Evolutionary conservation across 2,329 filamentous ascomycete species (phyloP), one percentile per base, ranked within the genome.

Genomic region (Diaporthe velutina): DNA sequence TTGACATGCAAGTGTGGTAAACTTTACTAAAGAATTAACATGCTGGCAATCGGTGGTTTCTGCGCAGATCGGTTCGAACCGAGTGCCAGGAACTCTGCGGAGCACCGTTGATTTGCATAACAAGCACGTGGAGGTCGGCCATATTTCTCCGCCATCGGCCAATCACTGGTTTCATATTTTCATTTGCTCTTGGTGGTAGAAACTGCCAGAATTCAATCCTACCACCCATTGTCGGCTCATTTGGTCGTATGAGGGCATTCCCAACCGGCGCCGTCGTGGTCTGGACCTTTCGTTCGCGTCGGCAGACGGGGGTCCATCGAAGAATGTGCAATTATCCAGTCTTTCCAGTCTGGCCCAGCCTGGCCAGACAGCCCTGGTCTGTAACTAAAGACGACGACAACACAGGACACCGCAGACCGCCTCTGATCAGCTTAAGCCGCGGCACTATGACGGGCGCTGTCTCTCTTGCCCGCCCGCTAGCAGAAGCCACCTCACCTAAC

Each of bases 1-100:
- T 38, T 38, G 45, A 67, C 45, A 25, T 38, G 45, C 19, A 38
- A 25, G 8, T 38, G 30, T 52, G 42, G 22, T 52, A 30, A 54
- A 22, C 30, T 45, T 67, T 67, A 50, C 10, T 64, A 45, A 13
- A 13, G 22, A 19, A 35, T 25, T 35, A 3, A 17, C 19, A 25
- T 19, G 19, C 30, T 52, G 61, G 45, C 22, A 67, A 52, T 52
- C 45, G 64, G 28, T 17, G 45, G 33, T 48, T 33, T 12, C 30
- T 10, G 64, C 25, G 45, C 2, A 67, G 33, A 67, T 67, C 64
- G 64, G 64, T 54, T 52, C 45, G 64, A 67, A 33, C 64, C 64
- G 64, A 40, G 33, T 22, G 45, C 7, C 10, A 15, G 19, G 2
- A 9, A 33, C 10, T 52, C 25, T 52, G 64, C 64, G 64, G 64